Evolutionary conservation across 1,284 basidiomycete genomes (phyloP).

Genomic region (Ustilago hordei): DNA sequence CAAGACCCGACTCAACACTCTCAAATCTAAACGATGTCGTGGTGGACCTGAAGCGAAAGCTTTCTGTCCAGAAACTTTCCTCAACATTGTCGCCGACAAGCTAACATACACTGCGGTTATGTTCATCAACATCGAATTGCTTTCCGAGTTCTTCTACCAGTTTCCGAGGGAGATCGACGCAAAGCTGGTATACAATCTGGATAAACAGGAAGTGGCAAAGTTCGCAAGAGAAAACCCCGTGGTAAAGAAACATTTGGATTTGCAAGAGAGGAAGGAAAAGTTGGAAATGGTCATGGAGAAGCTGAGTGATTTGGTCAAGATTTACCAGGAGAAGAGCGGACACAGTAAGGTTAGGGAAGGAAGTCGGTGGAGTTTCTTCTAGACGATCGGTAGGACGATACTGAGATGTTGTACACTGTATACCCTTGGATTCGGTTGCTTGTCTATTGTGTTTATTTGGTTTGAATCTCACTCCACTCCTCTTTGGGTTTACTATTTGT

Average conservation of each 20-base stretch:
- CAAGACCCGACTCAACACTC: constrained; percentile 82
- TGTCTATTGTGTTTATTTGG: not conserved
- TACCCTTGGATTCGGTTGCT: constrained; percentile 12
- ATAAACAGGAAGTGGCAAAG: constrained; percentile 83
- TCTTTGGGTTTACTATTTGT: not conserved
- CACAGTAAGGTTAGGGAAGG: not conserved
- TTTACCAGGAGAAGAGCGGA: constrained; percentile 67
- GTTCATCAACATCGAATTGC: constrained; percentile 91
- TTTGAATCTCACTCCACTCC: not conserved
- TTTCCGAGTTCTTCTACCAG: constrained; percentile 99
- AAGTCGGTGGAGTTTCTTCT: constrained; percentile 64
- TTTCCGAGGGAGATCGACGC: constrained; percentile 98
- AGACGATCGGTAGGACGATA: not conserved
- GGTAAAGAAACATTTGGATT: constrained; percentile 86
- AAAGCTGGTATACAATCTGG: constrained; percentile 89
- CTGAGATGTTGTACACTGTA: constrained; percentile 2
- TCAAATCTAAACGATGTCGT: constrained; percentile 89
- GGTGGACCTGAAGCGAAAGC: constrained; percentile 85
- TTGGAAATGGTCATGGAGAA: constrained; percentile 72
- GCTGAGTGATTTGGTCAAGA: constrained; percentile 68
- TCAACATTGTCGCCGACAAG: constrained; percentile 96
- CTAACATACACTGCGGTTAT: constrained; percentile 94
- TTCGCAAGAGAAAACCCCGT: constrained; percentile 95
- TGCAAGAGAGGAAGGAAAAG: constrained; percentile 97
- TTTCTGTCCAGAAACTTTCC: constrained; percentile 95